Evolutionary conservation across 225 moss, liverwort and hornwort species (phyloP).

Genomic region (Anthoceros angustus): DNA sequence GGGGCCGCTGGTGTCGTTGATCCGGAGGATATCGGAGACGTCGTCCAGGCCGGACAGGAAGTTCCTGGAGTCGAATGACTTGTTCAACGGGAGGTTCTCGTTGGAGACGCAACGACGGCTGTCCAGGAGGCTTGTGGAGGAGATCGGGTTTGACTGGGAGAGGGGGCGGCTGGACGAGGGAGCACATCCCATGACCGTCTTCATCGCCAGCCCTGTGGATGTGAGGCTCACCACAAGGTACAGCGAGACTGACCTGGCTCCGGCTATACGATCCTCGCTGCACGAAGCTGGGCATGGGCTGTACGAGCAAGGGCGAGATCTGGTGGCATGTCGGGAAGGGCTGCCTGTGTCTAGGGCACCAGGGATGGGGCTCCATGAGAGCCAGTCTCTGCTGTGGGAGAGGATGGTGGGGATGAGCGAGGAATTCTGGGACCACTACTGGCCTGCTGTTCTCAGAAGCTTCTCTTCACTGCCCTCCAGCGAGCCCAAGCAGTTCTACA

Average conservation of each 20-base stretch:
- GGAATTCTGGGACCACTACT: conserved; percentile 18
- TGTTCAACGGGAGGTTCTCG: conserved; percentile 15
- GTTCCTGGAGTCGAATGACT: conserved; percentile 13
- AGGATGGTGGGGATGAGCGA: conserved; percentile 18
- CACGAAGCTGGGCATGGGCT: conserved; percentile 17
- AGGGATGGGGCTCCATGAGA: conserved; percentile 18
- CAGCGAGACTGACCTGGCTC: conserved; percentile 13
- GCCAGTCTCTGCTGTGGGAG: conserved; percentile 20
- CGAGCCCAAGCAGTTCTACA: conserved; percentile 8
- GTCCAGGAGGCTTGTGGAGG: conserved; percentile 10
- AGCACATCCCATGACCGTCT: conserved; percentile 15
- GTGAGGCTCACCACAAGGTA: conserved; percentile 15
- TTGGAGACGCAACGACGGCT: conserved; percentile 17
- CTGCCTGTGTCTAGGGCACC: conserved; percentile 11
- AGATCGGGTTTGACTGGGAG: conserved; percentile 12
- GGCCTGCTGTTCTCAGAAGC: conserved; percentile 12
- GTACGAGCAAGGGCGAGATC: conserved; percentile 15
- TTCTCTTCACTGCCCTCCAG: conserved; percentile 15
- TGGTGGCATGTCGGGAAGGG: conserved; percentile 11
- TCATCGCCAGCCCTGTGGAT: conserved; percentile 12
- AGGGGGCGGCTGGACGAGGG: conserved; percentile 14
- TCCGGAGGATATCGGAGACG: conserved; percentile 9
- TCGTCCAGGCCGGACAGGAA: conserved; percentile 8
- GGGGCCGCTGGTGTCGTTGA: conserved; percentile 10
- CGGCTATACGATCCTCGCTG: conserved; percentile 10